These are phyloP conservation scores for Ambrosiella xylebori DNA, from an alignment of 2,329 filamentous ascomycete species.

Conservation along the genomic window DNA sequence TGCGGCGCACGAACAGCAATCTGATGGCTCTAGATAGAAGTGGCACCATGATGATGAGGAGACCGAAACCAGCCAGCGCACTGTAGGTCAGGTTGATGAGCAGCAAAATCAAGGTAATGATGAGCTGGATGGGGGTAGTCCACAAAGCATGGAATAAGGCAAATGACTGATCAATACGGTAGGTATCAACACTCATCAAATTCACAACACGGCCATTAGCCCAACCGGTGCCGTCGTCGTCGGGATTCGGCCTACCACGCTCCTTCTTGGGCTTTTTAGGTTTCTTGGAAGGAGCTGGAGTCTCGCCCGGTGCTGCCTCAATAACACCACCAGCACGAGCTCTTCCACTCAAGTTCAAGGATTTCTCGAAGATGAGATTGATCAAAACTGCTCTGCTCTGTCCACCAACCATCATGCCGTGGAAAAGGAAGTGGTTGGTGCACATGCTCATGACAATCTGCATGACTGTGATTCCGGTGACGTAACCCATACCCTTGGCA, in stretches of 20 bases:
- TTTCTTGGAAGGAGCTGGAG: conserved; percentile 27
- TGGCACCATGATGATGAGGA: conserved; percentile 64
- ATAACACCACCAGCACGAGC: conserved; percentile 63
- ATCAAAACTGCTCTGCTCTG: conserved; percentile 69
- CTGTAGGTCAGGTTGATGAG: conserved; percentile 80
- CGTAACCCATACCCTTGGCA: conserved; percentile 61
- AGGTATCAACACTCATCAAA: conserved; percentile 88
- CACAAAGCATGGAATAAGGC: conserved; percentile 84
- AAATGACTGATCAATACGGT: conserved; percentile 75
- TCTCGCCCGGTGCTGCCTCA: conserved; percentile 26
- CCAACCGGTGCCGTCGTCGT: conserved; percentile 61
- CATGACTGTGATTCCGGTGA: conserved; percentile 71
- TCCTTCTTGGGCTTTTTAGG: conserved; percentile 23
- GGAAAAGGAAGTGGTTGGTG: conserved; percentile 83
- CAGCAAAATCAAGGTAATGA: conserved; percentile 65
- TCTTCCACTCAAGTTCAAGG: conserved; percentile 72
- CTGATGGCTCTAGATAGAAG: conserved; percentile 62
- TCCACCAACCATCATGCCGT: conserved; percentile 80
- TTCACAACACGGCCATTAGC: conserved; percentile 83
- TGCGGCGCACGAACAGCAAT: conserved; percentile 56
- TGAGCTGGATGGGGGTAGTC: conserved; percentile 63
- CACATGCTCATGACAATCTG: conserved; percentile 66
- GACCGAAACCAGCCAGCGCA: conserved; percentile 69
- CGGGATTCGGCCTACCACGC: conserved; percentile 24
- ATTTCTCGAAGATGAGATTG: conserved; percentile 77